Evolutionary conservation across 495 filamentous ascomycete genomes (phyloP).

Genomic region (Niebla homalea): DNA sequence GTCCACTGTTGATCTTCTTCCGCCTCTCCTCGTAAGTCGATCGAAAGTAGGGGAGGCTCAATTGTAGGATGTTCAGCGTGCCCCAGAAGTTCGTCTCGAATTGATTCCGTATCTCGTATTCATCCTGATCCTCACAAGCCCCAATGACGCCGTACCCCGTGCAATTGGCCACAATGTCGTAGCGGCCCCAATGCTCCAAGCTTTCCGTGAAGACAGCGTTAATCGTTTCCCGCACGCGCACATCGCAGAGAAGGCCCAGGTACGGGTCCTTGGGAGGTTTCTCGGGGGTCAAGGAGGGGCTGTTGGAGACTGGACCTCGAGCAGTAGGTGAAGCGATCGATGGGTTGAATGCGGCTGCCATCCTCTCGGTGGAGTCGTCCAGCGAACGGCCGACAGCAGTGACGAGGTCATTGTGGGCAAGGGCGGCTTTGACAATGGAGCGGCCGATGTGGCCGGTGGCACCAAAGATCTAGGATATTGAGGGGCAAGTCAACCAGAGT

Average conservation of each 20-base stretch:
- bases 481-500: neutral
- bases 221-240: slow-evolving; percentile 70
- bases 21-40: slow-evolving; percentile 18
- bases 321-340: neutral
- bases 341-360: slow-evolving; percentile 32
- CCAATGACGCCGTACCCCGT: slow-evolving; percentile 88
- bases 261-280: slow-evolving; percentile 23
- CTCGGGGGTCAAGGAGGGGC: slow-evolving; percentile 24
- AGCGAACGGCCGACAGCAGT: slow-evolving; percentile 76
- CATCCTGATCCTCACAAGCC: slow-evolving; percentile 92
- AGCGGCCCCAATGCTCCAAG: slow-evolving; percentile 59
- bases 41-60: slow-evolving; percentile 81
- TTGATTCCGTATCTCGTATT: slow-evolving; percentile 86
- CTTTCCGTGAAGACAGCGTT: slow-evolving; percentile 52
- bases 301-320: neutral
- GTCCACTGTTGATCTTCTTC: neutral
- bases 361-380: slow-evolving; percentile 60
- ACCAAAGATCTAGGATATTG: slow-evolving; percentile 58
- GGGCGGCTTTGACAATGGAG: slow-evolving; percentile 65
- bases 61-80: slow-evolving; percentile 83
- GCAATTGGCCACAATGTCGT: slow-evolving; percentile 87
- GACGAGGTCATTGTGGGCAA: slow-evolving; percentile 78
- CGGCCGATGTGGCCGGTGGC: slow-evolving; percentile 94
- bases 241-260: slow-evolving; percentile 75
- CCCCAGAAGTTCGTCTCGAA: slow-evolving; percentile 94